These are phyloP conservation scores for Lenzites betulinus DNA, from an alignment of 768 basidiomycete genomes.

Conservation along the genomic window DNA sequence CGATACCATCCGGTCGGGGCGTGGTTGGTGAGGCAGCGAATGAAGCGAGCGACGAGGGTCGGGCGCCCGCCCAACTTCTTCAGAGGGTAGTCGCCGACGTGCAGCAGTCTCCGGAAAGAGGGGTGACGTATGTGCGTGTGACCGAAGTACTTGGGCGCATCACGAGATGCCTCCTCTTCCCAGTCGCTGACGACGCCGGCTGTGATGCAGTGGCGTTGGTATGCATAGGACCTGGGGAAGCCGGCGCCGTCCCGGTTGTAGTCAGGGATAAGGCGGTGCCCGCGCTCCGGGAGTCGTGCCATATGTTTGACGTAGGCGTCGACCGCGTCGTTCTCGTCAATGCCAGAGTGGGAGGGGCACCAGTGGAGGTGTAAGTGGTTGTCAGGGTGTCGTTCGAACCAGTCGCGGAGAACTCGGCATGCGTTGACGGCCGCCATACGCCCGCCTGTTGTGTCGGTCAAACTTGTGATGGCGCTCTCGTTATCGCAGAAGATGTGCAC, in stretches of 20 bases:
- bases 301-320: background rate
- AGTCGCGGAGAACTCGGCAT: background rate
- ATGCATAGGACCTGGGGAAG: background rate
- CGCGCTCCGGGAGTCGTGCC: background rate
- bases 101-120: background rate
- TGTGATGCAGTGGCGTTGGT: too few species aligned
- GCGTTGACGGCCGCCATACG: background rate
- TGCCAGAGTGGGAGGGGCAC: background rate
- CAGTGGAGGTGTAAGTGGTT: conserved; percentile 1
- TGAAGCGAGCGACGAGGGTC: background rate
- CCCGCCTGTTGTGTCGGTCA: background rate
- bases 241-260: background rate
- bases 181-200: background rate
- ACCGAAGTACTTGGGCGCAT: background rate
- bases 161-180: background rate
- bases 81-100: background rate
- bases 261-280: background rate
- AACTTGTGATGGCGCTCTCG: background rate
- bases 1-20: background rate
- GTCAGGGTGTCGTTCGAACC: background rate
- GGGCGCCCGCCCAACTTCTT: background rate
- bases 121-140: background rate
- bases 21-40: background rate
- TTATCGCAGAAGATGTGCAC: background rate
- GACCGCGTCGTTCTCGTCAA: background rate